Evolutionary conservation across 2,329 filamentous ascomycete species (phyloP), one percentile per base, ranked within the genome.

Genomic region (Calycina marina): DNA sequence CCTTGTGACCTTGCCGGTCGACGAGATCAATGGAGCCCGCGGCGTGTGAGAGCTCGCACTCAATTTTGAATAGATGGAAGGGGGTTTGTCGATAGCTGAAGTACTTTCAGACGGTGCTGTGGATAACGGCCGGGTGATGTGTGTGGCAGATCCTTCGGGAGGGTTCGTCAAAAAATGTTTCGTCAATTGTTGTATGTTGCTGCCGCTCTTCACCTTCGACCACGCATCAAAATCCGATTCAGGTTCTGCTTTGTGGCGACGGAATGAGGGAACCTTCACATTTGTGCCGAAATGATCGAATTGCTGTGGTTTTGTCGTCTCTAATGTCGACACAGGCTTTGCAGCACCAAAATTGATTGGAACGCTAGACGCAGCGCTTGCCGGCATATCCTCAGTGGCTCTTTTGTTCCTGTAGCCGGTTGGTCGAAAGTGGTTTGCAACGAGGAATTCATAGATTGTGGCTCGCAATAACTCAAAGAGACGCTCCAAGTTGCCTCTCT

Each of bases 361-460:
- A 6, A n/a, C 6, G 12, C 8, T 4, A 13, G 12, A 14, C 13
- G 5, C 11, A 14, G 27, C 15, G 11, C 14, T 2, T 8, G 5
- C 14, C 8, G 9, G 12, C 14, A 13, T 26, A 24, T 16, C 6
- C 11, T 8, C 15, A 29, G 8, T 12, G 3, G 15, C 14, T 9
- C 18, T 18, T 29, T 25, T 10, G 8, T 17, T 11, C 8, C 16
- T n/a, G 28, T 14, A 31, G 12, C 32, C 12, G 29, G 35, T 48
- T 4, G 50, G 48, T 12, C 40, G 39, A 43, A 88, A 77, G 39
- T 78, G 64, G 45, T 90, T 67, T 16, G 74, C 73, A 34, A 70
- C 72, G 5, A 96, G 57, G 55, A 93, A 94, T 38, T 84, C 72
- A 30, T 65, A 68, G 15, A 81, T 62, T 49, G 86, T 69, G 0